Conservation (phyloP, 75 land plant species). For the Ceratopteris richardii region DNA sequence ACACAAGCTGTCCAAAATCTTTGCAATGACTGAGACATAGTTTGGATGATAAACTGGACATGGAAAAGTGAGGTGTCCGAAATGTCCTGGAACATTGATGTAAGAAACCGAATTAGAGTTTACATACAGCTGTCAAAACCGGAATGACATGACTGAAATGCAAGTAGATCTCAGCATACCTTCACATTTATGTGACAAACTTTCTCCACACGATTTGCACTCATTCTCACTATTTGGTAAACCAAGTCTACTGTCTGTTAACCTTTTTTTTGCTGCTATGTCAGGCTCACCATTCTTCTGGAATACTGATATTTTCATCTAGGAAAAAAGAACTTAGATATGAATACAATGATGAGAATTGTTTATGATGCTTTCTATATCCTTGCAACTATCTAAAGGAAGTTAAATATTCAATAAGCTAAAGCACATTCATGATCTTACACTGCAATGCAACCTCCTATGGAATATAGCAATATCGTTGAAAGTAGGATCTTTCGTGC, state of each 20-base stretch:
- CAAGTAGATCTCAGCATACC: conserved; percentile 23
- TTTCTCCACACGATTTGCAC: conserved; percentile 77
- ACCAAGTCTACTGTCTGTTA: conserved; percentile 65
- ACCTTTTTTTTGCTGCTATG: conserved; percentile 3
- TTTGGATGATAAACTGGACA: conserved; percentile 70
- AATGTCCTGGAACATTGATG: conserved; percentile 60
- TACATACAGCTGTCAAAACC: no score
- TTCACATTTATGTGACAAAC: conserved; percentile 60
- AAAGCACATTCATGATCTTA: no score
- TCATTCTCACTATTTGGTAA: conserved; percentile 57
- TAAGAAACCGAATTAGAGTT: no score
- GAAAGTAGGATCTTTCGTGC: no score
- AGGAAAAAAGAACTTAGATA: conserved; percentile 8
- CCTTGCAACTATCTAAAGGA: no score
- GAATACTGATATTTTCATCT: background rate
- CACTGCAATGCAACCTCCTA: no score
- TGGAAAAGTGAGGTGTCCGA: conserved; percentile 68
- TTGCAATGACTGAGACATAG: conserved; percentile 45
- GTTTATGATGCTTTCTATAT: no score
- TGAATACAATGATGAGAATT: no score
- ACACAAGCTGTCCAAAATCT: conserved; percentile 48
- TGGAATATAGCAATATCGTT: no score
- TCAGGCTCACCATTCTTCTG: background rate
- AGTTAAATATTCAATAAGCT: no score
- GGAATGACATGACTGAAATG: background rate